These are phyloP conservation scores for Syncephalastrum monosporum DNA, from an alignment of 371 early-diverging fungal genomes.

Conservation along the genomic window DNA sequence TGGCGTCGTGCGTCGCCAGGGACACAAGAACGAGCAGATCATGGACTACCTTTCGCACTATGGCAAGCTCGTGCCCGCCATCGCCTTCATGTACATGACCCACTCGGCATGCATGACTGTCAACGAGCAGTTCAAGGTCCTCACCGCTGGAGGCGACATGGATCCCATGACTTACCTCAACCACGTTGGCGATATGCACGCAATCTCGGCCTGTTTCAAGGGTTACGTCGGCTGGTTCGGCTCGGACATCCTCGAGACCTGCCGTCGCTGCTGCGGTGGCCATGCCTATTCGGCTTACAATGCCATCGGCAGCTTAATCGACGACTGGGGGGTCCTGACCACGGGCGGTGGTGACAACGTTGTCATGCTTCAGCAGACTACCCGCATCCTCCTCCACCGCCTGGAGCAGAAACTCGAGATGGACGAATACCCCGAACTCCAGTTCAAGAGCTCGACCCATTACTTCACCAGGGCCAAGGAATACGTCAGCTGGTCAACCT, in stretches of 20 bases:
- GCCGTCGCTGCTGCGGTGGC: constrained; percentile 61
- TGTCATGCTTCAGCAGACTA: constrained; percentile 63
- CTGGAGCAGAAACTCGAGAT: constrained; percentile 27
- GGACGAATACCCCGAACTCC: constrained; percentile 26
- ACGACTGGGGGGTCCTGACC: constrained; percentile 69
- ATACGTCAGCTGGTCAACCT: constrained; percentile 24
- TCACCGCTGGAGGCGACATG: constrained; percentile 43
- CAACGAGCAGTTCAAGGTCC: constrained; percentile 28
- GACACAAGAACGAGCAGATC: constrained; percentile 65
- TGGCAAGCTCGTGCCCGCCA: constrained; percentile 53
- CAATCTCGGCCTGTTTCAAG: constrained; percentile 57
- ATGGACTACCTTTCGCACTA: constrained; percentile 71
- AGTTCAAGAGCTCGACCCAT: constrained; percentile 35
- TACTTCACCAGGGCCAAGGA: constrained; percentile 31
- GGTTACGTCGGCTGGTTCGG: constrained; percentile 57
- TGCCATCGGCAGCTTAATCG: constrained; percentile 58
- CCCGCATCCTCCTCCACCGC: constrained; percentile 28
- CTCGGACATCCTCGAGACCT: constrained; percentile 58
- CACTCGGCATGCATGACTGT: constrained; percentile 17
- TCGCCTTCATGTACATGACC: constrained; percentile 59
- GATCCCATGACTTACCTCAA: constrained; percentile 47
- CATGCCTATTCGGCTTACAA: constrained; percentile 71
- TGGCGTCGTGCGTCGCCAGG: constrained; percentile 67
- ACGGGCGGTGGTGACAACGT: constrained; percentile 77
- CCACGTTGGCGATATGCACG: constrained; percentile 63